Evolutionary conservation across 805 yeast species (phyloP).

Genomic region (Cyberlindnera sargentensis): DNA sequence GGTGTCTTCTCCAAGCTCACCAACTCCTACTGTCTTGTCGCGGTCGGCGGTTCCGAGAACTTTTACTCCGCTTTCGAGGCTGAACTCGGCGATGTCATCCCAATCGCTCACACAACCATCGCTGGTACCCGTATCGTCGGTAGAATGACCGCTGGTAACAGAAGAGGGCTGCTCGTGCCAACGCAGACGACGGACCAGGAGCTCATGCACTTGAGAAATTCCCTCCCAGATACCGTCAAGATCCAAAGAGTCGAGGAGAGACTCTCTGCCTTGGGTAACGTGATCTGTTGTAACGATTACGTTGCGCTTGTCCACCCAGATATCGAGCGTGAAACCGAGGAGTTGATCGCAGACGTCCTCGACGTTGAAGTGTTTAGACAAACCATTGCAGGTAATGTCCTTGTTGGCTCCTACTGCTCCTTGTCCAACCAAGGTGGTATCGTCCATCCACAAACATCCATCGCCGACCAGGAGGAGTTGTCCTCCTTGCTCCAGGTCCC

Average conservation of each 20-base stretch:
- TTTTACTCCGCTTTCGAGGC: constrained; percentile 95
- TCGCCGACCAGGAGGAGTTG: constrained; percentile 97
- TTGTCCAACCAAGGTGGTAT: constrained; percentile 96
- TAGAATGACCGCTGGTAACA: constrained; percentile 96
- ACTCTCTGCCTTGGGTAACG: constrained; percentile 93
- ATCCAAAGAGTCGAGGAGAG: constrained; percentile 98
- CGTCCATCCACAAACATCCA: constrained; percentile 95
- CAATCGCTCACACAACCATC: constrained; percentile 94
- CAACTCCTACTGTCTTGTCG: constrained; percentile 92
- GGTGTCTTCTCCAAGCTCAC: constrained; percentile 95
- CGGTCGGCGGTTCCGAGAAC: constrained; percentile 91
- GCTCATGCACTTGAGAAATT: constrained; percentile 92
- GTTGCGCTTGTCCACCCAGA: constrained; percentile 99
- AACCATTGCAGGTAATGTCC: constrained; percentile 95
- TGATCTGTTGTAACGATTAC: constrained; percentile 96
- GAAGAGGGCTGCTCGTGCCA: constrained; percentile 95
- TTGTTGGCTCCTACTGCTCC: constrained; percentile 94
- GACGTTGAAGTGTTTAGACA: constrained; percentile 99
- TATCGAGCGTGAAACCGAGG: constrained; percentile 98
- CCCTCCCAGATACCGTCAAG: constrained; percentile 90
- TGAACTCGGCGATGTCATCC: constrained; percentile 92
- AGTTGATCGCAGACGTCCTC: constrained; percentile 91
- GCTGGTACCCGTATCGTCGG: constrained; percentile 98
- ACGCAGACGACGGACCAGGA: constrained; percentile 98
- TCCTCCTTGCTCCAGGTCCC: constrained; percentile 95